phyloP scores from a whole-genome alignment of 805 yeast genomes.

The Maudiozyma serrabonitensis region DNA sequence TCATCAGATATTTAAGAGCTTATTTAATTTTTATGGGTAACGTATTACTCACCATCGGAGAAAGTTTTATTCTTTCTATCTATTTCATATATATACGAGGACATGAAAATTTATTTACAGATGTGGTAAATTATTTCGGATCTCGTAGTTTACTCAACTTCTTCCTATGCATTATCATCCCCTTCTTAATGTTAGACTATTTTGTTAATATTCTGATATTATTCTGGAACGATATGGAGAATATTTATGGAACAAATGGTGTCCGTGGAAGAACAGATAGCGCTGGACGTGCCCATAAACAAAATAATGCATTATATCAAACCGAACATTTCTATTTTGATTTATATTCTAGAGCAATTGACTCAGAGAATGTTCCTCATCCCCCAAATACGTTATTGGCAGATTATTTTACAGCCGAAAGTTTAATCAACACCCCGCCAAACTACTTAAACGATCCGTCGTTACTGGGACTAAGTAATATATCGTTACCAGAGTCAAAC shows the following conservation, averaged over 20 bases:
- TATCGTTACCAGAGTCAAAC: not conserved
- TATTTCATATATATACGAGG: conserved; percentile 34
- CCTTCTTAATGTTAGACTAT: conserved; percentile 22
- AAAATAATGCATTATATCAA: not conserved
- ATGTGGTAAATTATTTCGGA: conserved; percentile 28
- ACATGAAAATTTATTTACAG: conserved; percentile 25
- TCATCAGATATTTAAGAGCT: conserved; percentile 1
- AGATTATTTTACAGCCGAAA: not conserved
- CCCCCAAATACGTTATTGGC: not conserved
- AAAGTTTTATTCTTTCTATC: conserved; percentile 29
- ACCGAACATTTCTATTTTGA: not conserved
- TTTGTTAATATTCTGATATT: conserved; percentile 12
- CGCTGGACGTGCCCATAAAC: not conserved
- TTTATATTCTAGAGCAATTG: not conserved
- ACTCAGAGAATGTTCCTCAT: not conserved
- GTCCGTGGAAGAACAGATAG: too few relatives aligned
- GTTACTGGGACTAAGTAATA: not conserved
- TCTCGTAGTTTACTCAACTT: conserved; percentile 25
- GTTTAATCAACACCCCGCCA: not conserved
- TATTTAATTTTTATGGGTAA: conserved; percentile 12
- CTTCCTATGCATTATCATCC: conserved; percentile 24
- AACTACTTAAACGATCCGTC: not conserved
- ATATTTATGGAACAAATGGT: conserved; percentile 1
- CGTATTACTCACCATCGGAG: conserved; percentile 24
- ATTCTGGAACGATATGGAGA: conserved; percentile 20